Evolutionary conservation across 805 yeast species (phyloP), one percentile per base, ranked within the genome.

Genomic region (Pichia thaimueangensis): DNA sequence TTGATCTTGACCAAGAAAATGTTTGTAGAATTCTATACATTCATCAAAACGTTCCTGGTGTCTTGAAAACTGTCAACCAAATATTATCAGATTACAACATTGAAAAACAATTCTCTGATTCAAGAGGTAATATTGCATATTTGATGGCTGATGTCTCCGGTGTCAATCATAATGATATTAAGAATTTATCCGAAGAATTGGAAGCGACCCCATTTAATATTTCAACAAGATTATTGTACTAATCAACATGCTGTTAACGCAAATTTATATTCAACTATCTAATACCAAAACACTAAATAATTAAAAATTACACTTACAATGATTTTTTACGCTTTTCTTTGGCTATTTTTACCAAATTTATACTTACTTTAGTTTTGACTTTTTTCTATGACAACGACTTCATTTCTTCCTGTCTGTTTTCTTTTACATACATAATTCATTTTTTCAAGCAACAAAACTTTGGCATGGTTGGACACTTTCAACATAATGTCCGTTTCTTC

Each of bases 11-110:
- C 60, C 95, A 86, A 65, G 82, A 84, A 61, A 76, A 83, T 62
- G 76, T 82, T 43, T 97, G 89, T 53, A 86, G 98, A 71, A 96
- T 93, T 32, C 73, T 93, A 57, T 93, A 93, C 69, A 85, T 89
- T 59, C 98, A 93, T 71, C 93, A 86, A 68, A 93, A 93, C 68
- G 96, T 93, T 56, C 98, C 98, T 23, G 98, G 98, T 79, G 98
- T 93, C 44, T 76, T 93, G 76, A 86, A 87, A 65, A 87, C 96
- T 32, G 98, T 93, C 58, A 93, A 93, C 74, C 91, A 91, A 71
- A 86, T 93, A 55, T 78, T 93, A 66, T 84, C 95, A 45, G 81
- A 81, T 63, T 89, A 93, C 74, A 93, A 93, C 69, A 93, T 93
- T 66, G 97, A 89, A 69, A 91, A 93, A 69, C 98, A 93, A 72